Evolutionary conservation across 2,329 filamentous ascomycete genomes (phyloP).

Genomic region (Dothistroma pini): DNA sequence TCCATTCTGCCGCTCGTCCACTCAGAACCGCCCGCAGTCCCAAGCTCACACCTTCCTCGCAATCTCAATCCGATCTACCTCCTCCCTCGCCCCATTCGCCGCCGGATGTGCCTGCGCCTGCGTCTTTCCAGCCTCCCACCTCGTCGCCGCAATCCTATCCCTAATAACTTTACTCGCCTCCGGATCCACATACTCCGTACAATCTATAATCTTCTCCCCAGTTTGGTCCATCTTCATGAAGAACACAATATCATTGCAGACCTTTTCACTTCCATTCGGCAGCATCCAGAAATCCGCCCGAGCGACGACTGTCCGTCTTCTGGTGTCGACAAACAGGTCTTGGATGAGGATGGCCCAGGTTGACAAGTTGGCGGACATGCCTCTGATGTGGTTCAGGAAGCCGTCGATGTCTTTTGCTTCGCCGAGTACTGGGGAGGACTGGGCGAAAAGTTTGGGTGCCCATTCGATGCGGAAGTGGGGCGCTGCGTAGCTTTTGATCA

Average conservation of each 20-base stretch:
- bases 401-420: conserved; percentile 18
- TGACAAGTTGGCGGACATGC: conserved; percentile 13
- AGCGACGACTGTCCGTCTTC: conserved; percentile 12
- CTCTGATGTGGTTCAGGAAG: conserved; percentile 15
- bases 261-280: conserved; percentile 15
- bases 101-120: not conserved
- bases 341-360: conserved; percentile 18
- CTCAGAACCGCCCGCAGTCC: not conserved
- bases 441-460: conserved; percentile 20
- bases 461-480: conserved; percentile 20
- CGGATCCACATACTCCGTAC: conserved; percentile 21
- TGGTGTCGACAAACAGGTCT: conserved; percentile 16
- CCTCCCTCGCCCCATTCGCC: conserved; percentile 3
- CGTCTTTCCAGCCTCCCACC: conserved; percentile 8
- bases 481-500: conserved; percentile 13
- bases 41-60: not conserved
- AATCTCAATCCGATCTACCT: not conserved
- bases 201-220: conserved; percentile 15
- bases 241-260: conserved; percentile 20
- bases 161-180: conserved; percentile 16
- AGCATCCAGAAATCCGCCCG: conserved; percentile 20
- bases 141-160: conserved; percentile 15
- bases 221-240: conserved; percentile 16
- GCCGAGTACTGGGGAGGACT: conserved; percentile 8
- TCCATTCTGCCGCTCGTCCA: not conserved